phyloP scores from a whole-genome alignment of 2,329 filamentous ascomycete genomes.

The Davidsoniella eucalypti region DNA sequence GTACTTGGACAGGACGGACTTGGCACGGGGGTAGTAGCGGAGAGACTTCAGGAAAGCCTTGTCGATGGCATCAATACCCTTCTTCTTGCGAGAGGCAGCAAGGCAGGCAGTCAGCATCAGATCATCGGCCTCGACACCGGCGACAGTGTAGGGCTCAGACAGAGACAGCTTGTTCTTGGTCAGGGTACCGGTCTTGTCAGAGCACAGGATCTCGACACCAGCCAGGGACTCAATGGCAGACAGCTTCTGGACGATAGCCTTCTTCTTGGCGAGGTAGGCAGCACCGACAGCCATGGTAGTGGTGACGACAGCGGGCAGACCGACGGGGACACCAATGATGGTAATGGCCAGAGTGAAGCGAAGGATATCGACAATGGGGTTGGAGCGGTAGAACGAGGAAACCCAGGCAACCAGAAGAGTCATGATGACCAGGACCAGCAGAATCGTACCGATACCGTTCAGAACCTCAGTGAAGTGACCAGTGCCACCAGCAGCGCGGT shows the following conservation, averaged over 20 bases:
- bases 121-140: conserved; percentile 69
- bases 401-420: conserved; percentile 75
- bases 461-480: conserved; percentile 88
- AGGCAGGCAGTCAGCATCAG: conserved; percentile 86
- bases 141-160: conserved; percentile 67
- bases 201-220: conserved; percentile 86
- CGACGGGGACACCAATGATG: conserved; percentile 82
- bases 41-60: conserved; percentile 85
- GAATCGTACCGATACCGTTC: conserved; percentile 68
- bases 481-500: conserved; percentile 52
- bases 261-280: conserved; percentile 79
- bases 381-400: conserved; percentile 75
- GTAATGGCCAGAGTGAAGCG: conserved; percentile 78
- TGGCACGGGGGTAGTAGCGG: conserved; percentile 66
- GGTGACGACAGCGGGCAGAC: conserved; percentile 83
- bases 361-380: conserved; percentile 61
- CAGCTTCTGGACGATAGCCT: conserved; percentile 86
- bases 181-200: conserved; percentile 84
- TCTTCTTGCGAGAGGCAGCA: conserved; percentile 84
- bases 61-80: conserved; percentile 89
- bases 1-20: conserved; percentile 66
- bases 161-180: conserved; percentile 91
- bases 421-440: conserved; percentile 63
- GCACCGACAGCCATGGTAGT: conserved; percentile 92
- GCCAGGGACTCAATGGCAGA: conserved; percentile 83